Conservation (phyloP, 306 rosid genomes). For the Delonix regia region DNA sequence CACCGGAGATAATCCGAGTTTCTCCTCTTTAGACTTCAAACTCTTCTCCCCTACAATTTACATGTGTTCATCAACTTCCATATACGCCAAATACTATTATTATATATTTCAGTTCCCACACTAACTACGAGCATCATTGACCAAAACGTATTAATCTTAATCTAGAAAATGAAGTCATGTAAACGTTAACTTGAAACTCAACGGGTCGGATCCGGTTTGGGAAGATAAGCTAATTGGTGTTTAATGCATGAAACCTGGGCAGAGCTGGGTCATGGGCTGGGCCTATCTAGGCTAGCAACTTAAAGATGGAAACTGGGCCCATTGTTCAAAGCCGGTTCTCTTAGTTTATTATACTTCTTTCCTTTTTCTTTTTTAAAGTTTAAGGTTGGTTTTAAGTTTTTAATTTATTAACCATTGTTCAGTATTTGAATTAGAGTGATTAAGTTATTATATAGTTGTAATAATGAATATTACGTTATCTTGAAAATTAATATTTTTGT, state of each 20-base stretch:
- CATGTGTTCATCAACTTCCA: too few relatives aligned
- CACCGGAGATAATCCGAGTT: too few relatives aligned
- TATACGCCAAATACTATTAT: too few relatives aligned
- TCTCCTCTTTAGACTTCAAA: too few relatives aligned
- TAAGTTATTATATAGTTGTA: background rate
- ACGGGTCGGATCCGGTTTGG: background rate
- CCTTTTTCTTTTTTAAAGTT: too few relatives aligned
- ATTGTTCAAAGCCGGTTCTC: background rate
- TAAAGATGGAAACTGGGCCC: background rate
- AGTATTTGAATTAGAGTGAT: too few relatives aligned
- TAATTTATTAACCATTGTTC: background rate
- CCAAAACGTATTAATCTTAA: too few relatives aligned
- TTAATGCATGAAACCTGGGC: background rate
- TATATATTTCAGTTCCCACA: too few relatives aligned
- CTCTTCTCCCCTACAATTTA: too few relatives aligned
- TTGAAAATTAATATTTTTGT: background rate
- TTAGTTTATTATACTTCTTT: background rate
- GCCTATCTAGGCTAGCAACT: background rate
- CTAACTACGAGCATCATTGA: too few relatives aligned
- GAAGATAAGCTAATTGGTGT: background rate
- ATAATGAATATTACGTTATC: background rate
- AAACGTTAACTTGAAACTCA: background rate
- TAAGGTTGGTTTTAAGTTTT: background rate
- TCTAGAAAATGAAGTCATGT: background rate
- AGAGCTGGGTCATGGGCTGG: background rate